These are phyloP conservation scores for Rhodomyrtus tomentosa DNA, from an alignment of 345 rosid species.

Conservation along the genomic window DNA sequence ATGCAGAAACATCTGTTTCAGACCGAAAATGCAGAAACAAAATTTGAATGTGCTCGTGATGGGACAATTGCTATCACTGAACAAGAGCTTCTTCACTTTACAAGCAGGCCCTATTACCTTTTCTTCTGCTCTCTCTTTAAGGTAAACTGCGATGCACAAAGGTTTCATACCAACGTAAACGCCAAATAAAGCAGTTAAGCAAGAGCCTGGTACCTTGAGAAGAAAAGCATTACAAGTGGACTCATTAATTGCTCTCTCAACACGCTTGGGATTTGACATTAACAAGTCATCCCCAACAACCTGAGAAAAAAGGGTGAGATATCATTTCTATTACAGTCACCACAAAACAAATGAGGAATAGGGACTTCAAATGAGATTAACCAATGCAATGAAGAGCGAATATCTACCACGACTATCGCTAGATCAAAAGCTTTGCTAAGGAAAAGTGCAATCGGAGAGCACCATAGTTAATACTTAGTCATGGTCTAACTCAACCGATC, in stretches of 20 bases:
- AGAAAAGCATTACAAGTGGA: constrained; percentile 86
- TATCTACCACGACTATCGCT: background rate
- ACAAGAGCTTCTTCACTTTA: background rate
- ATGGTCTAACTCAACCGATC: background rate
- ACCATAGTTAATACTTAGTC: background rate
- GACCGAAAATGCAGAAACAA: background rate
- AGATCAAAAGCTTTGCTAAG: background rate
- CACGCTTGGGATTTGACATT: constrained; percentile 81
- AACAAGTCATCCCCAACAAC: constrained; percentile 84
- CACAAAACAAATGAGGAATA: background rate
- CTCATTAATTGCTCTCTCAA: constrained; percentile 68
- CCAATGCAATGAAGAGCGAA: background rate
- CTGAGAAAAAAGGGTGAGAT: constrained; percentile 26
- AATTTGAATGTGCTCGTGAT: background rate
- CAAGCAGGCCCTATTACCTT: background rate
- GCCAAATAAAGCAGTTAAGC: background rate
- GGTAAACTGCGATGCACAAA: background rate
- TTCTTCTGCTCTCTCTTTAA: background rate
- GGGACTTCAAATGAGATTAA: background rate
- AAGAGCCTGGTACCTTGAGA: constrained; percentile 58
- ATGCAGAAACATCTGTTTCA: no score
- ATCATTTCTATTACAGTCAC: background rate
- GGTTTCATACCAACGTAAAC: background rate
- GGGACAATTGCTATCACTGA: background rate
- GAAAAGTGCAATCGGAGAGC: background rate